Base-by-base conservation (phyloP, 345 rosid species). In the Combretum micranthum region DNA sequence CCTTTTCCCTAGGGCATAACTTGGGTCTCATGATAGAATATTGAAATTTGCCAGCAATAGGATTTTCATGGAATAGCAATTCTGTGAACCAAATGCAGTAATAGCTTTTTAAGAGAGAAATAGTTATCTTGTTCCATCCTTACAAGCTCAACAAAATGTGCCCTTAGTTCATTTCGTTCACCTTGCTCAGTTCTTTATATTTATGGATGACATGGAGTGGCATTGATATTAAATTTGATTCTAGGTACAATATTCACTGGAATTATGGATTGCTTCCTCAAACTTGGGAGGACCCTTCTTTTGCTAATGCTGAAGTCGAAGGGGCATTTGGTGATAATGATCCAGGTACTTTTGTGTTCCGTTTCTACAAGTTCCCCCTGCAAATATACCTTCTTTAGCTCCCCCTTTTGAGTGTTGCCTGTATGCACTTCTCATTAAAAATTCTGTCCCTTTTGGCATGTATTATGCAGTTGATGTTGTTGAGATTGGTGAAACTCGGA, bases 241-340 rank as follows among this genome's bases (percentile, higher is more conserved):
- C 48, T 72, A 89, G 97, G 61, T 89, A 90, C 74, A 93, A 85
- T 62, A 93, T 93, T 72, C 78, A 89, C 67, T 89, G 97, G 99
- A 93, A 93, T 72, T 89, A 93, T 71, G 99, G 99, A 52, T 65
- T 93, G 78, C 96, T 89, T 77, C 97, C 96, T 45, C 96, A 93
- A 68, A 93, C 99, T 72, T 93, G 99, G 97, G 99, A 93, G 75
- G 99, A 93, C 71, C 99, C 99, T 52, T 67, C 96, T 60, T 53
- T 73, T 2, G 83, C 94, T 17, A 87, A 93, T 62, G 20, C 73
- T 65, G 96, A 93, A 59, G 92, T 93, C 67, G 97, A 87, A 64
- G 92, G 92, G 20, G 90, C 94, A 22, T 79, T 87, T 43, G 97
- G 99, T 4, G 99, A 93, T 71, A 93, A 89, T 59, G 99, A 93